Evolutionary conservation across 2,329 filamentous ascomycete species (phyloP), one percentile per base, ranked within the genome.

Genomic region (Albophoma yamanashiensis): DNA sequence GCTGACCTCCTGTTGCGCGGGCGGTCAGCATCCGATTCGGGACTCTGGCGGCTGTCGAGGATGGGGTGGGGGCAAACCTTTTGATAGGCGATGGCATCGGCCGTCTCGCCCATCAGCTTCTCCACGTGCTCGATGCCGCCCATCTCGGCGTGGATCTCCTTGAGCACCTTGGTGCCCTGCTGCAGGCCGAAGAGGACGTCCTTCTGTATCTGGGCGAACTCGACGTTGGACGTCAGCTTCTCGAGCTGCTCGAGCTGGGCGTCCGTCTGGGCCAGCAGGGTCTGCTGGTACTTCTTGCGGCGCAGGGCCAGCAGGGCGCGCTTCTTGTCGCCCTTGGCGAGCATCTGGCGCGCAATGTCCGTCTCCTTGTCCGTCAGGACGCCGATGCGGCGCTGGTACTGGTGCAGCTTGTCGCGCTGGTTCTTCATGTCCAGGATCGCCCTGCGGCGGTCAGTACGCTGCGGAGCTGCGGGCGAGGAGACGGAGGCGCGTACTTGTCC

Each of bases 391-490:
- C 89, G 89, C 75, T 97, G 93, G 78, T 97, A 97, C 74, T 96
- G 92, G 70, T 95, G 92, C 4, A 99, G 87, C 75, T 92, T 95
- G 80, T 99, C 94, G 74, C 94, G 92, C 78, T 97, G 93, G 76
- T 86, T 91, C 79, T 97, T 97, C 78, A 97, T 89, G 77, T 97
- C 92, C 70, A 97, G 88, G 75, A 97, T 97, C 62, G 93, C 93
- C 78, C 92, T 97, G 55, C 25, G 45, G 40, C 31, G 50, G 62
- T 61, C 60, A 61, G 63, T 36, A 39, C 39, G 63, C 25, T 50
- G 42, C 17, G 15, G 55, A 36, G 34, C 27, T 42, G 43, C 55
- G 50, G 9, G 40, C 8, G 20, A 39, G 55, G 34, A 38, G 31
- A 50, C 22, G 55, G 34, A 38, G 31, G 53, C 22, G 52, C 83